Conservation (phyloP, 495 filamentous ascomycete species). For the Aspergillus indologenus region DNA sequence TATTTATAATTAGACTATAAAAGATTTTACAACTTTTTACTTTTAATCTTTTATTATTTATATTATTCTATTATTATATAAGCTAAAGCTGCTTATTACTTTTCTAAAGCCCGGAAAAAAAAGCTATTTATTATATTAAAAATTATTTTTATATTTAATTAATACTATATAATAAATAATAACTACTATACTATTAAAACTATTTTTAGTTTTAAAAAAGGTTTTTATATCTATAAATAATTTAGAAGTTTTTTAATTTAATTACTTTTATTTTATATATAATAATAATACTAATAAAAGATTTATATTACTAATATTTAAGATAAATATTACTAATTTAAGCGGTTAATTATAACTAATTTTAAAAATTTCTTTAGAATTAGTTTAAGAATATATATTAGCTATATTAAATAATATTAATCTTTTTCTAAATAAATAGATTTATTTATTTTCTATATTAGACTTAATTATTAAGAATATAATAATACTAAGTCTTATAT, state of each 20-base stretch:
- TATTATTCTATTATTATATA: conserved; percentile 11
- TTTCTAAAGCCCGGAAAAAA: conserved; percentile 20
- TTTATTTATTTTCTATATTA: conserved; percentile 15
- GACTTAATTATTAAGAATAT: conserved; percentile 18
- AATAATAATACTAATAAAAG: conserved; percentile 17
- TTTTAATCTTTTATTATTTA: conserved; percentile 6
- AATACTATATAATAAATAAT: conserved; percentile 15
- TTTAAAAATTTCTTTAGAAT: conserved; percentile 19
- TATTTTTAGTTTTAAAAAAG: conserved; percentile 18
- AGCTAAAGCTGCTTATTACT: conserved; percentile 22
- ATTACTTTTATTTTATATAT: conserved; percentile 21
- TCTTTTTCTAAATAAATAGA: conserved; percentile 17
- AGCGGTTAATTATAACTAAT: conserved; percentile 19
- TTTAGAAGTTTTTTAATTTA: conserved; percentile 14
- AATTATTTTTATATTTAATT: conserved; percentile 9
- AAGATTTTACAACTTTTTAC: conserved; percentile 16
- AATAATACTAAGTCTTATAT: conserved; percentile 20
- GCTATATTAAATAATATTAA: conserved; percentile 15
- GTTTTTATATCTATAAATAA: conserved; percentile 19
- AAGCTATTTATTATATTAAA: conserved; percentile 20
- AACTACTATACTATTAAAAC: conserved; percentile 14
- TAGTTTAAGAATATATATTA: conserved; percentile 18
- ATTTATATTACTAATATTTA: conserved; percentile 21
- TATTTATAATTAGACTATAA: conserved; percentile 17
- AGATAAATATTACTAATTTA: conserved; percentile 20